Base-by-base conservation (phyloP, 2,329 filamentous ascomycete species). In the Emmonsia crescens region DNA sequence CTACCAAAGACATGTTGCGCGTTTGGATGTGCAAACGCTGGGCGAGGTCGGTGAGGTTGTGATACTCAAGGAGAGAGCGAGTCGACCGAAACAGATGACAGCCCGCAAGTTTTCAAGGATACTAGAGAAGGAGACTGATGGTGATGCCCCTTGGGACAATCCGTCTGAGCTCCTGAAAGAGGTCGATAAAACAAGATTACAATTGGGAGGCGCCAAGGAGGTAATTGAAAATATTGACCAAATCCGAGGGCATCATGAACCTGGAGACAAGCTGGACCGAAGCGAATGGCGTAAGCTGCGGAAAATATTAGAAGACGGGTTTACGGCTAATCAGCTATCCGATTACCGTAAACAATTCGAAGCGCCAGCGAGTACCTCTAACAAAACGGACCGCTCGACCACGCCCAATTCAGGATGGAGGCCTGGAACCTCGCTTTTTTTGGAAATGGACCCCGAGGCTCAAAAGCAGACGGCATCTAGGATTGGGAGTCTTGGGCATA, bases 271-370 rank as follows among this genome's bases (percentile, higher is more conserved):
- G 31, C 60, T 77, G 49, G 57, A 62, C 29, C 33, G 52, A 24
- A 48, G 58, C 27, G 69, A 73, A 24, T 76, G 72, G 68, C 64
- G 71, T 33, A 64, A 67, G 16, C 65, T 75, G 14, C 69, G 70
- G 56, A 67, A 64, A n/a, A 64, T 65, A 36, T 54, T 76, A 21
- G 61, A 67, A 40, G 63, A 67, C n/a, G 75, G 74, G 2, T 76
- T 76, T 62, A 75, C 71, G 19, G 49, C 55, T 36, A 61, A 64
- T 36, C 75, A 77, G 60, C 59, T 77, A 48, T 64, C 63, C 10
- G 66, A 68, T 5, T 77, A 76, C 54, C 62, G 72, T 10, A 59
- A 61, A 38, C 46, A 65, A 27, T 65, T 46, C 42, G 24, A 38
- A 57, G 24, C n/a, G 16, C 40, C 62, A 29, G 10, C 33, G 10